A percentile compares a stretch with the other conserved stretches of the same genome.
These are phyloP conservation scores for Claviceps paspali DNA, from an alignment of 2,329 filamentous ascomycete species.

Conservation along the genomic window DNA sequence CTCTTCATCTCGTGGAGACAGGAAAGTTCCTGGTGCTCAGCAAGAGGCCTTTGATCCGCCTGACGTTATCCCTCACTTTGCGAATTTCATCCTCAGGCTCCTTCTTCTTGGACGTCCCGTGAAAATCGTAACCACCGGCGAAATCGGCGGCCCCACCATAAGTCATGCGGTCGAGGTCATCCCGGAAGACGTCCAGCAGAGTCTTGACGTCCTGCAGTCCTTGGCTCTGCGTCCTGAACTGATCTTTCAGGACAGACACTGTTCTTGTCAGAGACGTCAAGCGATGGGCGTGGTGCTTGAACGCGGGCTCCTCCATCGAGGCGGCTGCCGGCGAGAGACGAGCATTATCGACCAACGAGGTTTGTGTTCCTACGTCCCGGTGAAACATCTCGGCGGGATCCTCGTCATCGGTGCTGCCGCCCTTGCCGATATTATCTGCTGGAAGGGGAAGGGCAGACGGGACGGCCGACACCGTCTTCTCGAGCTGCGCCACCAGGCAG, in stretches of 20 bases:
- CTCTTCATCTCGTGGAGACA: conserved; percentile 18
- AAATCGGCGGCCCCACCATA: conserved; percentile 26
- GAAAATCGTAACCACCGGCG: conserved; percentile 23
- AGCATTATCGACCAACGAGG: conserved; percentile 25
- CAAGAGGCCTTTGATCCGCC: conserved; percentile 65
- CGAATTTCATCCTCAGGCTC: conserved; percentile 57
- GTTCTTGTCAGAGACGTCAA: conserved; percentile 27
- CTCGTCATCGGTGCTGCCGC: conserved; percentile 31
- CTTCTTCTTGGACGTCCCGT: conserved; percentile 26
- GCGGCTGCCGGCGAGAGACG: conserved; percentile 6
- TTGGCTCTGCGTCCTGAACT: conserved; percentile 29
- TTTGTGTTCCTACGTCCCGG: conserved; percentile 68
- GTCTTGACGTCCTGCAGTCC: conserved; percentile 35
- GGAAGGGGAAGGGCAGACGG: conserved; percentile 20
- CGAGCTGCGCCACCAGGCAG: conserved; percentile 33
- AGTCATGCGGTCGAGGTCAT: conserved; percentile 49
- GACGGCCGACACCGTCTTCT: conserved; percentile 44
- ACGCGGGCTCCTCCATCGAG: conserved; percentile 11
- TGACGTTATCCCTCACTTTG: conserved; percentile 58
- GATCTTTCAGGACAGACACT: conserved; percentile 27
- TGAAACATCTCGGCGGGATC: conserved; percentile 70
- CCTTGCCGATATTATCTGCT: conserved; percentile 6
- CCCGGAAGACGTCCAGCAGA: conserved; percentile 41
- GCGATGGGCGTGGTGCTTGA: conserved; percentile 25
- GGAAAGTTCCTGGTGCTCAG: conserved; percentile 63